Conservation (phyloP, 2,329 filamentous ascomycete species). For the Ceratocystis destructans region DNA sequence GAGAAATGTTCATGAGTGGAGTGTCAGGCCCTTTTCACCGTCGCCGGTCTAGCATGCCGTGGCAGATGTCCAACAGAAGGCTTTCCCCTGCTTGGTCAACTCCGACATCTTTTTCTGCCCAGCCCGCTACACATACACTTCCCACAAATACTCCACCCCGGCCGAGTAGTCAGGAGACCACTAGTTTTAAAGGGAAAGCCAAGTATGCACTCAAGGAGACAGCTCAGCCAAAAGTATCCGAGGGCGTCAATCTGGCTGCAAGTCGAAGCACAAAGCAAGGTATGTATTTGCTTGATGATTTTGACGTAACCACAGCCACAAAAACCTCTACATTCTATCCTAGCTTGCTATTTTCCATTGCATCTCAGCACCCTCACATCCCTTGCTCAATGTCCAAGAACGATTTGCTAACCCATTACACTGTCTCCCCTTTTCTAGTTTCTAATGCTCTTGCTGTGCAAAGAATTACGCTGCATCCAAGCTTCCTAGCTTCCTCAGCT, state of each 20-base stretch:
- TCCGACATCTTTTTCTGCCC: neutral
- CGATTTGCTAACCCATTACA: neutral
- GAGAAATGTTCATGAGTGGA: conserved; percentile 14
- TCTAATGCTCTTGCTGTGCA: conserved; percentile 5
- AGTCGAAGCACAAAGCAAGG: neutral
- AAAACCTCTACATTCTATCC: neutral
- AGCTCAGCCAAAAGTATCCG: neutral
- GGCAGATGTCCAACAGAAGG: conserved; percentile 2
- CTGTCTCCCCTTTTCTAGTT: neutral
- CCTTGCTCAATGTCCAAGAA: neutral
- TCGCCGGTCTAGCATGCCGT: conserved; percentile 13
- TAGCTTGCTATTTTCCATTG: neutral
- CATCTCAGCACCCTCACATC: neutral
- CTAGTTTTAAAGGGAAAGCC: neutral
- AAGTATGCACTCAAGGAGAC: neutral
- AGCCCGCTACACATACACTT: neutral
- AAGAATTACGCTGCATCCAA: conserved; percentile 2
- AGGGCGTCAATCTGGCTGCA: neutral
- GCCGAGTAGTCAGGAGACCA: neutral
- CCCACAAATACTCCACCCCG: neutral
- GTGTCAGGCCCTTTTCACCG: conserved; percentile 5
- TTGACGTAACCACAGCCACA: neutral
- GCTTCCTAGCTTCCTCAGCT: neutral
- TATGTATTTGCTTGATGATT: conserved; percentile 1
- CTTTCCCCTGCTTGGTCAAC: conserved; percentile 1